Evolutionary conservation across 305 asterid genomes (phyloP).

Genomic region (Caryopteris hybrid): DNA sequence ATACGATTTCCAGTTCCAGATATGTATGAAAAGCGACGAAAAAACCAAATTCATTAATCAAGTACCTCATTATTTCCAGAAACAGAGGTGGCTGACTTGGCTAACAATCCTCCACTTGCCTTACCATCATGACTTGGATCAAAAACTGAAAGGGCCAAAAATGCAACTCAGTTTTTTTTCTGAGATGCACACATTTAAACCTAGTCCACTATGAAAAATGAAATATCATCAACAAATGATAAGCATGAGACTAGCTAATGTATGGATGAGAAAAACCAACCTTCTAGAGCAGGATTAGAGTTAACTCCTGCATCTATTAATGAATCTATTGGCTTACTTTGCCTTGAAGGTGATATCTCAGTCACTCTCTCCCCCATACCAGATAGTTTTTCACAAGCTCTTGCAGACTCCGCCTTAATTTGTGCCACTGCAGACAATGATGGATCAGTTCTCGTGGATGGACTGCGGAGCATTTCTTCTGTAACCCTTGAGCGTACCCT

Average conservation of each 20-base stretch:
- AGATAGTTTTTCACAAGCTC: conserved; percentile 25
- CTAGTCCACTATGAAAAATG: conserved; percentile 6
- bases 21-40: conserved; percentile 2
- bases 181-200: background rate
- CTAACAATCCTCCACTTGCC: conserved; percentile 22
- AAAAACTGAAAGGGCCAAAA: conserved; percentile 34
- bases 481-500: conserved; percentile 81
- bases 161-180: conserved; percentile 8
- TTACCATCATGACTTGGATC: conserved; percentile 36
- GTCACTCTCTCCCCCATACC: conserved; percentile 29
- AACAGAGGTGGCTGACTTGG: conserved; percentile 30
- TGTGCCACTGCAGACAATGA: conserved; percentile 31
- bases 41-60: background rate
- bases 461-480: conserved; percentile 61
- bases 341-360: conserved; percentile 24
- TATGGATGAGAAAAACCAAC: conserved; percentile 23
- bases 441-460: conserved; percentile 46
- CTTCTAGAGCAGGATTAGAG: conserved; percentile 35
- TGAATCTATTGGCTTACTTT: conserved; percentile 31
- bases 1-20: background rate
- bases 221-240: background rate
- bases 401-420: conserved; percentile 23
- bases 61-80: conserved; percentile 48
- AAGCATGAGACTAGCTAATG: conserved; percentile 4
- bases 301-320: conserved; percentile 38